Base-by-base conservation (phyloP, 352 stramenopile genomes). In the Detonula confervacea region DNA sequence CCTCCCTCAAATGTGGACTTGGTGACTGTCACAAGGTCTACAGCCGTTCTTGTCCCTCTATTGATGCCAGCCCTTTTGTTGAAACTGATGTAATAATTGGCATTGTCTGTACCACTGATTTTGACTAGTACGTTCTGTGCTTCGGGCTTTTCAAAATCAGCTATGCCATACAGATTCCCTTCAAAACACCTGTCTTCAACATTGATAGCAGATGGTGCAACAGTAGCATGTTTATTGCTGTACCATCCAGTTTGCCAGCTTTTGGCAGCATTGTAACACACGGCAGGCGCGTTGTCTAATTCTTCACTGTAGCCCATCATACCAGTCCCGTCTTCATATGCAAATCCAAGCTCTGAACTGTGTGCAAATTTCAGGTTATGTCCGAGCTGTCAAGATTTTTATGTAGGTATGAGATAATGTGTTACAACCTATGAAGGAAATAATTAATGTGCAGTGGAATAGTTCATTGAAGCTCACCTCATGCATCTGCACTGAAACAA, bases 261-360 rank as follows among this genome's bases (percentile, higher is more conserved):
- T 33, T 90, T 90, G 11, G 72, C 70, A 9, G 61, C 54, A 61
- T 90, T 90, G 56, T 87, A 90, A 42, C 83, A 90, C 80, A 86
- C 87, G 5, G 37, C 20, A 7, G 79, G 79, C 14, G 42, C 44
- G 70, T 90, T 71, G 55, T 78, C 64, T 39, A 75, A 11, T 20
- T 18, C 39, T 55, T 87, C 86, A 25, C 59, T 77, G 30, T 60
- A 84, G 25, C 83, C 83, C 83, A 84, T 80, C 67, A 73, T 79
- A 0, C 77, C 73, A 37, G 68, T 75, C 56, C 84, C 56, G 60
- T 90, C 81, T 22, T 66, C 63, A 62, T 88, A 87, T 24, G 52
- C 56, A 14, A 25, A 22, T 0, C 27, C 47, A 46, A 20, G 14
- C 63, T 85, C 77, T 29, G 62, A 64, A 14, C 71, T 66, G 61